Conservation (phyloP, 768 basidiomycete species). For the Termitomyces sp. region DNA sequence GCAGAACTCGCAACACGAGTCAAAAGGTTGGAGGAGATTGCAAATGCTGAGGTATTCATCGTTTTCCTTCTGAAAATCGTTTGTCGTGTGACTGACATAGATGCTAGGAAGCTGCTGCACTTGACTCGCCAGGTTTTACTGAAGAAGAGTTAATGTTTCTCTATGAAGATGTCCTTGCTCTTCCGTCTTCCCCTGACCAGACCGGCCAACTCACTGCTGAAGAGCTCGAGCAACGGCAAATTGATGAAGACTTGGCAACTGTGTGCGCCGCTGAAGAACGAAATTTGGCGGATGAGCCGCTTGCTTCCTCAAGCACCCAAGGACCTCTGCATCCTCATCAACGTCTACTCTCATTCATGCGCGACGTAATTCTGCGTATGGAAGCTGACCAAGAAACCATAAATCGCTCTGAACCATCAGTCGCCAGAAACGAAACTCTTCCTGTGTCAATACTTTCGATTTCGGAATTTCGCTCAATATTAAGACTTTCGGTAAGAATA, state of each 20-base stretch:
- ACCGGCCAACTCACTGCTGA: slow-evolving; percentile 5
- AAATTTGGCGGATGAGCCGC: not conserved
- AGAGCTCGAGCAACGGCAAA: slow-evolving; percentile 15
- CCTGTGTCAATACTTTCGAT: slow-evolving; percentile 42
- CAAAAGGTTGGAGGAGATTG: slow-evolving; percentile 28
- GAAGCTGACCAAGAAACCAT: slow-evolving; percentile 20
- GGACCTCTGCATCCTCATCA: slow-evolving; percentile 17
- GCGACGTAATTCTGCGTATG: slow-evolving; percentile 28
- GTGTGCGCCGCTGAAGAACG: slow-evolving; percentile 30
- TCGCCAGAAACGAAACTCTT: slow-evolving; percentile 18
- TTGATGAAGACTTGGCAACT: slow-evolving; percentile 25
- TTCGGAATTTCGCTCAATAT: slow-evolving; percentile 49
- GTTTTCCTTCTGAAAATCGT: not conserved
- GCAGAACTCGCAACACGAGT: slow-evolving; percentile 31
- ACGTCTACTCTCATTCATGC: slow-evolving; percentile 28
- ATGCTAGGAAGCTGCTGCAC: slow-evolving; percentile 21
- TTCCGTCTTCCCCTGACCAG: slow-evolving; percentile 14
- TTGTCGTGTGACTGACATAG: not conserved
- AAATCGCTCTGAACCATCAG: slow-evolving; percentile 9
- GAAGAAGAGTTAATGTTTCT: slow-evolving; percentile 36
- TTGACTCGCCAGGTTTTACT: slow-evolving; percentile 29
- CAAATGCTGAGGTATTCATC: slow-evolving; percentile 26
- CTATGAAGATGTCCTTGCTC: slow-evolving; percentile 39
- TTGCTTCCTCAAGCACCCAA: slow-evolving; percentile 1
- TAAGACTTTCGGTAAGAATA: slow-evolving; percentile 42